Evolutionary conservation across 768 basidiomycete species (phyloP).

Genomic region (Suillus subaureus): DNA sequence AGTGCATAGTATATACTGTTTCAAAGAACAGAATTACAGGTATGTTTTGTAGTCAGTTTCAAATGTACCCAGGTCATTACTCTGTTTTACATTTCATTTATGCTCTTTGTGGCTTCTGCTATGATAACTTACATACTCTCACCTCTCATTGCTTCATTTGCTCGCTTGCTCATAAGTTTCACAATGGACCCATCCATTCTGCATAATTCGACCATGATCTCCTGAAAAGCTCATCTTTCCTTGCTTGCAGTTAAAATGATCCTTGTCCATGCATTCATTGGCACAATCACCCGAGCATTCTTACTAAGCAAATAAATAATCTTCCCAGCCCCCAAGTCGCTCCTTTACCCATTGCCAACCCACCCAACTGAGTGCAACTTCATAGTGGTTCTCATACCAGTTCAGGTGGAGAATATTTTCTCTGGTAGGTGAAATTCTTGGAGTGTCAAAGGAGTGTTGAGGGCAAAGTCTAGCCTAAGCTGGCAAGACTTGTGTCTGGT

Average conservation of each 20-base stretch:
- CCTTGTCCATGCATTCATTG: slow-evolving; percentile 48
- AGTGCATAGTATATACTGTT: no score
- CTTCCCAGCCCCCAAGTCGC: slow-evolving; percentile 64
- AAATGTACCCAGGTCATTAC: no score
- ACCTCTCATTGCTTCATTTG: no score
- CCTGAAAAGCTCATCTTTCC: not conserved
- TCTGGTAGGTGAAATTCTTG: slow-evolving; percentile 22
- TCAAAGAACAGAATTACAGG: no score
- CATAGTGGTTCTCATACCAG: slow-evolving; percentile 39
- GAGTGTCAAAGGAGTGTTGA: slow-evolving; percentile 30
- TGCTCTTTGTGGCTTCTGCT: no score
- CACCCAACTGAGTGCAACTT: slow-evolving; percentile 52
- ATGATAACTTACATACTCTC: no score
- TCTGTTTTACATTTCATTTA: no score
- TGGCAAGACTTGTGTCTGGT: slow-evolving; percentile 16
- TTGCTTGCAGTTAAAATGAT: slow-evolving; percentile 48
- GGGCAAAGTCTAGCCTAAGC: slow-evolving; percentile 15
- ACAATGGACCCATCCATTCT: not conserved
- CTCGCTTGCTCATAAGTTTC: no score
- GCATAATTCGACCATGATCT: not conserved
- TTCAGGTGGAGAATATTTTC: slow-evolving; percentile 54
- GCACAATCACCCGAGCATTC: slow-evolving; percentile 35
- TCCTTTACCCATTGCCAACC: slow-evolving; percentile 68
- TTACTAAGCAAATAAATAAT: slow-evolving; percentile 51
- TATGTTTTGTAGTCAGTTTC: no score